A percentile compares a stretch with the other conserved stretches of the same genome.
These are phyloP conservation scores for Suillus sp. DNA, from an alignment of 768 basidiomycete genomes.

Conservation along the genomic window DNA sequence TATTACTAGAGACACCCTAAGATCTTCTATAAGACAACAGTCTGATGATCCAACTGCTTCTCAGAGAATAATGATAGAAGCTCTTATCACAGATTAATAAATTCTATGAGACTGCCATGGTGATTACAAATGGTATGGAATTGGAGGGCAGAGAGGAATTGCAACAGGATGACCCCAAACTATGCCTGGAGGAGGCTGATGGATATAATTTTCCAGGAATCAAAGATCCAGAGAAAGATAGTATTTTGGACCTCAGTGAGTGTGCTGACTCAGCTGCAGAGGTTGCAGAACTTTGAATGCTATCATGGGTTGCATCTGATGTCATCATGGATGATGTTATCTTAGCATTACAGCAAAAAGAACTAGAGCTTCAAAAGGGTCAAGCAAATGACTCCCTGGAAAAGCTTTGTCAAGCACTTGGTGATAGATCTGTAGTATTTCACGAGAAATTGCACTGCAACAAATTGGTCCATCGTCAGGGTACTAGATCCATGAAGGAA, in stretches of 20 bases:
- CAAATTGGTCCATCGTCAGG: not conserved
- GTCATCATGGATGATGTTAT: not conserved
- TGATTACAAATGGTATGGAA: not conserved
- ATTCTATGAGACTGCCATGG: not conserved
- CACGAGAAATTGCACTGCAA: constrained; percentile 8
- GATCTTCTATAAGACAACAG: not conserved
- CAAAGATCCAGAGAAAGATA: not conserved
- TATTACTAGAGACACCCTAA: constrained; percentile 6
- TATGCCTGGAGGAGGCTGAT: not conserved
- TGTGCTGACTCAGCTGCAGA: not conserved
- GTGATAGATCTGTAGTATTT: constrained; percentile 11
- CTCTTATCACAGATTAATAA: not conserved
- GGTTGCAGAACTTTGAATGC: constrained; percentile 7
- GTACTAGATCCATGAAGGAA: constrained; percentile 9
- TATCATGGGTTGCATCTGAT: not conserved
- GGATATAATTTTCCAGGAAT: not conserved
- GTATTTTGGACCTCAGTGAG: not conserved
- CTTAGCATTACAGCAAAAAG: constrained; percentile 1
- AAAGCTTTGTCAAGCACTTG: constrained; percentile 6
- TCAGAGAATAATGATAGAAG: constrained; percentile 5
- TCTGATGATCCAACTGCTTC: constrained; percentile 5
- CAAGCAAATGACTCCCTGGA: constrained; percentile 15
- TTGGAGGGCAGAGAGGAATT: not conserved
- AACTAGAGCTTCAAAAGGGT: constrained; percentile 11
- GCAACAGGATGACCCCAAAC: not conserved